Conservation (phyloP, 2,329 filamentous ascomycete genomes). For the Leptosphaerulina australis region DNA sequence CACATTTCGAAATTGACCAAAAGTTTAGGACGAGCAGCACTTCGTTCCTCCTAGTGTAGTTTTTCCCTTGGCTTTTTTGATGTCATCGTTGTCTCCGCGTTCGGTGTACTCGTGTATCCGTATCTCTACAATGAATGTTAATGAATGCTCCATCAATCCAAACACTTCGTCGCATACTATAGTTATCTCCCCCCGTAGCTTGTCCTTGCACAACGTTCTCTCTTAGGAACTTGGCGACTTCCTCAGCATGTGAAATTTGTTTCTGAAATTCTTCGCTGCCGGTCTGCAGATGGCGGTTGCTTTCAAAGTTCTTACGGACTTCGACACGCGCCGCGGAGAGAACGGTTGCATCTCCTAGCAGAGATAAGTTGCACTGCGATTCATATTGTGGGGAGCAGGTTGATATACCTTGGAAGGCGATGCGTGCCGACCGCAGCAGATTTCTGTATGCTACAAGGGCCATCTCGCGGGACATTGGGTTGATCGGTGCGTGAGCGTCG, state of each 20-base stretch:
- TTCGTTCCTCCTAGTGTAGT: conserved; percentile 47
- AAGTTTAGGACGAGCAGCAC: conserved; percentile 48
- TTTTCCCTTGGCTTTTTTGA: conserved; percentile 67
- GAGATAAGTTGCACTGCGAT: not conserved
- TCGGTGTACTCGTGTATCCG: conserved; percentile 91
- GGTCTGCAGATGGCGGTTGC: conserved; percentile 65
- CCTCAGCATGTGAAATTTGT: conserved; percentile 78
- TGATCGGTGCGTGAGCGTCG: conserved; percentile 8
- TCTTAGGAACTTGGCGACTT: conserved; percentile 78
- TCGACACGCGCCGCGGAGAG: conserved; percentile 73
- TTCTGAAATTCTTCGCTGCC: conserved; percentile 64
- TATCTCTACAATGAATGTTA: conserved; percentile 63
- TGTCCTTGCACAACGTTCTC: conserved; percentile 89
- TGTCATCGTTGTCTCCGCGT: conserved; percentile 87
- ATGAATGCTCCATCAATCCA: conserved; percentile 1
- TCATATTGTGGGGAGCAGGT: too few species aligned
- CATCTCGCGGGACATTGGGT: conserved; percentile 51
- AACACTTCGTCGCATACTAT: conserved; percentile 59
- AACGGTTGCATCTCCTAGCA: conserved; percentile 70
- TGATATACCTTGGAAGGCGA: conserved; percentile 78
- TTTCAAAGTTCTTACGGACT: conserved; percentile 76
- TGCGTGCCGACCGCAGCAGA: conserved; percentile 76
- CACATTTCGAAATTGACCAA: conserved; percentile 35
- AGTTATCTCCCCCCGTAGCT: conserved; percentile 58
- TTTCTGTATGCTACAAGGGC: conserved; percentile 79